Percentiles rank a stretch among this genome's conserved stretches.
Conservation (phyloP, 1,284 basidiomycete species). For the Apiotrichum domesticum region DNA sequence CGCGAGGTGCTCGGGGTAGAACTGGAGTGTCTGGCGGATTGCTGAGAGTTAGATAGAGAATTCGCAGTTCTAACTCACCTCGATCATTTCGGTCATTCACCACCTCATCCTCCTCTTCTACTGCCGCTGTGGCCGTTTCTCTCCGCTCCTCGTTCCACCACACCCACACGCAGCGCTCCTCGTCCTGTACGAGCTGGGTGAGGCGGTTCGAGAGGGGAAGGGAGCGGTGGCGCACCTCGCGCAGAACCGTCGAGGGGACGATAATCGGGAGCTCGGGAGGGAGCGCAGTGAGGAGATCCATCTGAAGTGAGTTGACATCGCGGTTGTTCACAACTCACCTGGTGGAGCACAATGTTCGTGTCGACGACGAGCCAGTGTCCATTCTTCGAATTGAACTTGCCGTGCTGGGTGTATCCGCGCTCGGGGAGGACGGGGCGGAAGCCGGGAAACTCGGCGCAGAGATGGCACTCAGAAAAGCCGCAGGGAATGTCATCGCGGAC, state of each 20-base stretch:
- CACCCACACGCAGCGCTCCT: slow-evolving; percentile 69
- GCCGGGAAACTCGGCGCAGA: slow-evolving; percentile 53
- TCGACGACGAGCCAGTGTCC: slow-evolving; percentile 85
- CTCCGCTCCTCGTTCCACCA: slow-evolving; percentile 88
- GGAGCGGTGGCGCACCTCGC: slow-evolving; percentile 92
- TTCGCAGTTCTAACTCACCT: slow-evolving; percentile 51
- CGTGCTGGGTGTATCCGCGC: slow-evolving; percentile 53
- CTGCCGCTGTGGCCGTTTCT: slow-evolving; percentile 46
- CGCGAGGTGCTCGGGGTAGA: slow-evolving; percentile 72
- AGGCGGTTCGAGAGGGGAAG: slow-evolving; percentile 88
- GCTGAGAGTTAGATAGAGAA: slow-evolving; percentile 49
- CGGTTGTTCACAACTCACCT: slow-evolving; percentile 52
- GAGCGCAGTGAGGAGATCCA: slow-evolving; percentile 81
- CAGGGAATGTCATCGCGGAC: slow-evolving; percentile 90
- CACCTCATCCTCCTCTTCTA: slow-evolving; percentile 25
- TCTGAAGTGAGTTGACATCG: slow-evolving; percentile 52
- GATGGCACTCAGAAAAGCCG: slow-evolving; percentile 66
- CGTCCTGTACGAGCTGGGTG: slow-evolving; percentile 69
- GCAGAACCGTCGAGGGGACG: slow-evolving; percentile 87
- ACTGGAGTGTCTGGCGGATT: slow-evolving; percentile 74
- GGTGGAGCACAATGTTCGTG: slow-evolving; percentile 91
- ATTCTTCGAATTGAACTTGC: slow-evolving; percentile 29
- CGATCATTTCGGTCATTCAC: slow-evolving; percentile 91
- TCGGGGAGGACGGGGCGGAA: slow-evolving; percentile 50
- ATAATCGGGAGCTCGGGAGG: slow-evolving; percentile 71